Evolutionary conservation across 179 eudicot genomes (phyloP), one percentile per base, ranked within the genome.

Genomic region (Actinidia polygama): DNA sequence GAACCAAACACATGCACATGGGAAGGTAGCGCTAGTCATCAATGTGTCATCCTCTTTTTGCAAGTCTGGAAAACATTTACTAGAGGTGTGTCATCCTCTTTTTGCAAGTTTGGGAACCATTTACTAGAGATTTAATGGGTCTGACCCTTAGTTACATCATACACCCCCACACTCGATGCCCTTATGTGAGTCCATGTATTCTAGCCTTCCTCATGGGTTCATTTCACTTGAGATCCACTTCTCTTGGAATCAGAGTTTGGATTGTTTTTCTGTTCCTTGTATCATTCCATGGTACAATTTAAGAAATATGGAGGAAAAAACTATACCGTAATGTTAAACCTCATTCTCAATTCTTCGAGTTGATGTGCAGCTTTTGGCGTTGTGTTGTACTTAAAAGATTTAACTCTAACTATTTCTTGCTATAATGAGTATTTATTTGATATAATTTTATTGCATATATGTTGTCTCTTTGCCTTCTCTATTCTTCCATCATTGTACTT

Each of bases 341-440:
- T 73, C 40, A 8, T n/a, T 73, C 26, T 49, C 11, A 49, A 72
- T 51, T 47, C 26, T 21, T n/a, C 21, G 9, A 49, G 73, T 40
- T 49, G 76, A 72, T 49, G 57, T 69, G 57, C 49, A 51, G 51
- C 3, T 51, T 67, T 12, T 5, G 59, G 44, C 12, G 12, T 57
- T 76, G 51, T n/a, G 23, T 18, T 36, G 16, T 40, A 10, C n/a
- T 40, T 6, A 54, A 8, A 55, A 75, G 64, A 54, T 55, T 55
- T 14, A 75, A 18, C 26, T 73, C 26, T 50, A 73, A 51, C 77
- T n/a, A 50, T 73, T 73, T 21, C 77, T 50, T 50, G 77, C 40
- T 73, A 30, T 18, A 72, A 11, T 18, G 3, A 49, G 18, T 12
- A 49, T n/a, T 72, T 3, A 14, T 50, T 21, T 21, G 77, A 58